Evolutionary conservation across 2,329 filamentous ascomycete species (phyloP).

Genomic region (Ceratocystiopsis minuta): DNA sequence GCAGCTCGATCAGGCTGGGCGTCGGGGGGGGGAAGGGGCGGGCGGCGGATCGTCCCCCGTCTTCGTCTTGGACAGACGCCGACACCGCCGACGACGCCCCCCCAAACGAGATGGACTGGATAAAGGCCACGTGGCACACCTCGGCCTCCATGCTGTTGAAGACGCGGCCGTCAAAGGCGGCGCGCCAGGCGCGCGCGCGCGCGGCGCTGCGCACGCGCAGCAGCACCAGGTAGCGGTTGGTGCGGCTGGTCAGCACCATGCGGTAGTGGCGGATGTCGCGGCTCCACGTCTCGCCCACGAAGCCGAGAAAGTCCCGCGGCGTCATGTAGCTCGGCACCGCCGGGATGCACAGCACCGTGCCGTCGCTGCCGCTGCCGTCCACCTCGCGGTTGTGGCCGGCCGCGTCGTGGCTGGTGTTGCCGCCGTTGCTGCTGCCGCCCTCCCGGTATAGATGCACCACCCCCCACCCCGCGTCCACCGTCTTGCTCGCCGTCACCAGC

Average conservation of each 20-base stretch:
- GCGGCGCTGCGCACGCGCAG: slow-evolving; percentile 75
- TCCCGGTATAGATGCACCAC: slow-evolving; percentile 90
- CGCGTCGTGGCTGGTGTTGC: slow-evolving; percentile 11
- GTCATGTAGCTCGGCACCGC: slow-evolving; percentile 90
- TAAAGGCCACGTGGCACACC: slow-evolving; percentile 85
- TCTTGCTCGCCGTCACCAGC: slow-evolving; percentile 37
- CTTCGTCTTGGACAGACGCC: too few relatives aligned
- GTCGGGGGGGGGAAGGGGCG: slow-evolving; percentile 51
- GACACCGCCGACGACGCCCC: background rate
- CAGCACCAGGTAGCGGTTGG: slow-evolving; percentile 86
- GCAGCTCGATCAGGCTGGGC: slow-evolving; percentile 72
- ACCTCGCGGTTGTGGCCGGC: background rate
- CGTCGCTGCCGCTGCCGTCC: slow-evolving; percentile 29
- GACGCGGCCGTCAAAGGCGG: slow-evolving; percentile 77
- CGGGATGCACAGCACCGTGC: slow-evolving; percentile 79
- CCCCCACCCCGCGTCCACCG: slow-evolving; percentile 74
- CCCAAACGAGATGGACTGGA: slow-evolving; percentile 51
- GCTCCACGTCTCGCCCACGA: slow-evolving; percentile 74
- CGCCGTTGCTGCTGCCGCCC: slow-evolving; percentile 20
- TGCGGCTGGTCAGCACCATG: slow-evolving; percentile 75
- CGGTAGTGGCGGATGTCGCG: slow-evolving; percentile 82
- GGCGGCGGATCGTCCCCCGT: background rate
- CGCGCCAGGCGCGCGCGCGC: slow-evolving; percentile 62
- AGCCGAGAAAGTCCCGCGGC: slow-evolving; percentile 76
- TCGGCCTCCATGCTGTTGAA: slow-evolving; percentile 93